Evolutionary conservation across 768 basidiomycete genomes (phyloP), one percentile per base, ranked within the genome.

Genomic region (Tylopilus plumbeoviolaceoides): DNA sequence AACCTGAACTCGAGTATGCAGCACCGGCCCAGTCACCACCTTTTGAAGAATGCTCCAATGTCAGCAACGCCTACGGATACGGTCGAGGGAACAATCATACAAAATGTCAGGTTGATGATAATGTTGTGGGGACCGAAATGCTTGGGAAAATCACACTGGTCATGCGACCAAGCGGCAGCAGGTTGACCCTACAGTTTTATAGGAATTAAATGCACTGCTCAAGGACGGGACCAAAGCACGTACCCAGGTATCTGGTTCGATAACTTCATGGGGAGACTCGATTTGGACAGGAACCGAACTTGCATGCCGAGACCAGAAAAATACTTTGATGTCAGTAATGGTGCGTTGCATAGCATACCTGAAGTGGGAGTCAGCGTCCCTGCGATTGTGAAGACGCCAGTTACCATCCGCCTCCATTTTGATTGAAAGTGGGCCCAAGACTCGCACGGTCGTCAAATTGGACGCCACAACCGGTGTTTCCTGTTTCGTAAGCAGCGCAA

Each of bases 11-110:
- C 18, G 53, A 58, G 62, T 78, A 85, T 10, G 69, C 69, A 38
- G 60, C 50, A 31, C 82, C 81, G 4, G 83, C 84, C 77, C 77
- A 84, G 57, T 79, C 78, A 40, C 82, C 83, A 68, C 81, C 82
- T 83, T 44, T 10, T 5, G 20, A 41, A 5, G 27, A 44, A 4
- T 17, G 40, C 14, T 11, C n/a, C n/a, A 40, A 40, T 3, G 38
- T 62, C 41, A 55, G 21, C 6, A 5, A 35, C 11, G 18, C 35
- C 17, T 14, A n/a, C 28, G 46, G 52, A 51, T 27, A 44, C 5
- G 25, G 18, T 23, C 30, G 7, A 50, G 39, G 10, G 18, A 20
- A 47, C 27, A 7, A 69, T 39, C 81, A 60, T 56, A 85, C 86
- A 87, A 62, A 87, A 80, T 2, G 84, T 82, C 51, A 87, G 73